Evolutionary conservation across 306 rosid genomes (phyloP).

Genomic region (Echinosophora koreensis): DNA sequence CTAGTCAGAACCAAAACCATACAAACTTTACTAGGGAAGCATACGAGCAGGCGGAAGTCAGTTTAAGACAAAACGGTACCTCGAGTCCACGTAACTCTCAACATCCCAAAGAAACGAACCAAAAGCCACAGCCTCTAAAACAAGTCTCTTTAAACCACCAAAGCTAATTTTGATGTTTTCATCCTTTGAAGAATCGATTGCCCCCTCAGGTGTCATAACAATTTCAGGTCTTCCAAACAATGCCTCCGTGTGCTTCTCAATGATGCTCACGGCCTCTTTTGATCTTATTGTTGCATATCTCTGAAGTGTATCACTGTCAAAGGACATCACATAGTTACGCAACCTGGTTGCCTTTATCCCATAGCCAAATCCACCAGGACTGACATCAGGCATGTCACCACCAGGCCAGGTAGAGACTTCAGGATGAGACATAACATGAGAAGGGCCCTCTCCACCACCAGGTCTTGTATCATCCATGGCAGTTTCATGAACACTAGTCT

Average conservation of each 20-base stretch:
- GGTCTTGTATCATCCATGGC: slow-evolving; percentile 56
- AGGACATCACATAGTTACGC: slow-evolving; percentile 85
- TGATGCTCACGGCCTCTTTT: slow-evolving; percentile 87
- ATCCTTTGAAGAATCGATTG: slow-evolving; percentile 79
- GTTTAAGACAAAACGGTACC: slow-evolving; percentile 84
- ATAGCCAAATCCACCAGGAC: slow-evolving; percentile 61
- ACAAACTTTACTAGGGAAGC: slow-evolving; percentile 34
- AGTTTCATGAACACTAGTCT: slow-evolving; percentile 48
- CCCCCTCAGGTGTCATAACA: slow-evolving; percentile 69
- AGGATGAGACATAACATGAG: slow-evolving; percentile 64
- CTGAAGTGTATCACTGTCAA: slow-evolving; percentile 88
- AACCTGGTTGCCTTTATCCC: slow-evolving; percentile 71
- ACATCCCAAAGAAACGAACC: slow-evolving; percentile 98
- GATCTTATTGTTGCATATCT: slow-evolving; percentile 88
- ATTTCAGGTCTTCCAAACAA: slow-evolving; percentile 93
- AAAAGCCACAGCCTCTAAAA: slow-evolving; percentile 91
- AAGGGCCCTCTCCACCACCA: slow-evolving; percentile 45
- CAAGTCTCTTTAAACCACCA: slow-evolving; percentile 83
- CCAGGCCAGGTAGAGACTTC: slow-evolving; percentile 68
- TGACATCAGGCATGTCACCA: slow-evolving; percentile 43
- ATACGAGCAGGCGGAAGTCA: slow-evolving; percentile 44
- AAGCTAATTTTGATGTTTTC: slow-evolving; percentile 81
- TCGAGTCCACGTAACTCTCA: slow-evolving; percentile 89
- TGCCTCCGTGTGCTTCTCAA: slow-evolving; percentile 95
- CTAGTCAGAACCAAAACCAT: slow-evolving; percentile 39